These are phyloP conservation scores for Fusarium sp. DNA, from an alignment of 2,329 filamentous ascomycete species.

Conservation along the genomic window DNA sequence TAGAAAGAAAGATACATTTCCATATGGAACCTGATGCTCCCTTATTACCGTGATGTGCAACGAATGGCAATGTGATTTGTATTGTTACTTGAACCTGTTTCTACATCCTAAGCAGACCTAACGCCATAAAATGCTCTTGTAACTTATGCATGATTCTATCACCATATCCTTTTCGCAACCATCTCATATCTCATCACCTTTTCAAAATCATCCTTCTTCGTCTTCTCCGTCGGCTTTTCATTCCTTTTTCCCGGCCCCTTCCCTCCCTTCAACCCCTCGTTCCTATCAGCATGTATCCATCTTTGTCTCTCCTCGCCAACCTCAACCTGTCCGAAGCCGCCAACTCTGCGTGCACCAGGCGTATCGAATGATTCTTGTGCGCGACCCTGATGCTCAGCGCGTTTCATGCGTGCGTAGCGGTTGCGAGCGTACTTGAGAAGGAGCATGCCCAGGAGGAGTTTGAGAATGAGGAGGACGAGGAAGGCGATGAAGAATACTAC, in stretches of 20 bases:
- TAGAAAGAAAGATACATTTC: conserved; percentile 45
- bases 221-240: conserved; percentile 55
- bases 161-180: conserved; percentile 98
- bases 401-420: conserved; percentile 85
- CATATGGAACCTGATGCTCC: conserved; percentile 14
- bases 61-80: background rate
- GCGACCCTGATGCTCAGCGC: conserved; percentile 67
- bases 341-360: conserved; percentile 76
- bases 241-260: conserved; percentile 68
- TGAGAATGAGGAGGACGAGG: conserved; percentile 84
- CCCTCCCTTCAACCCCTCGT: conserved; percentile 73
- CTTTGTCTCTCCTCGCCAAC: conserved; percentile 87
- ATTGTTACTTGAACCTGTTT: background rate
- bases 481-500: conserved; percentile 88
- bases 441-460: conserved; percentile 89
- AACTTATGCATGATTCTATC: conserved; percentile 4
- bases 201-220: conserved; percentile 69
- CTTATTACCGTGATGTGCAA: background rate
- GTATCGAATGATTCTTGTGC: conserved; percentile 71
- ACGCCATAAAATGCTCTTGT: conserved; percentile 23
- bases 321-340: conserved; percentile 87
- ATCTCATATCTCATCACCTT: conserved; percentile 88
- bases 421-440: conserved; percentile 83
- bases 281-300: conserved; percentile 89
- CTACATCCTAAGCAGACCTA: background rate